These are phyloP conservation scores for Penicillium ochrochloron DNA, from an alignment of 495 filamentous ascomycete genomes.

Conservation along the genomic window DNA sequence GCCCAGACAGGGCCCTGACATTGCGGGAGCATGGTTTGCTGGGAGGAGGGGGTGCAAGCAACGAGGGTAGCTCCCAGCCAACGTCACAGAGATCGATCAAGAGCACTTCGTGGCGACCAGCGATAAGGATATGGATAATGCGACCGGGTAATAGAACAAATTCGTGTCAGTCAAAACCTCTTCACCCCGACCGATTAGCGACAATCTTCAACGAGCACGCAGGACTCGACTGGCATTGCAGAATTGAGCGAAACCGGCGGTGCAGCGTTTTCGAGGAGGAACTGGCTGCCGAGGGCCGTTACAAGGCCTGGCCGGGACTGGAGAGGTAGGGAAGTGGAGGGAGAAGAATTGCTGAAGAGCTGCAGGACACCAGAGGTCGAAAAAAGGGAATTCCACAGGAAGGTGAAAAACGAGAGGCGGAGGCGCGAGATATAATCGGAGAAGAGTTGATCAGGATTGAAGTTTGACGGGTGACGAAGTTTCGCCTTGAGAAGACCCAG, in stretches of 20 bases:
- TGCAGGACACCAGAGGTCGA: not conserved
- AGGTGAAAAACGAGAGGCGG: slow-evolving; percentile 6
- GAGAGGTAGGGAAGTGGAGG: slow-evolving; percentile 1
- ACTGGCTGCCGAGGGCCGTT: slow-evolving; percentile 17
- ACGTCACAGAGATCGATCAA: slow-evolving; percentile 12
- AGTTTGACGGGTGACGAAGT: not conserved
- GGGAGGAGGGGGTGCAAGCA: slow-evolving; percentile 20
- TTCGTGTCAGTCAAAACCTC: not conserved
- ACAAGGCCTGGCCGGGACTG: not conserved
- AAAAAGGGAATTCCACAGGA: not conserved
- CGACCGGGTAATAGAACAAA: slow-evolving; percentile 11
- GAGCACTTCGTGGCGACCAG: slow-evolving; percentile 5
- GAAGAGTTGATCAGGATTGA: slow-evolving; percentile 2
- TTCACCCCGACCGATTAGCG: slow-evolving; percentile 21
- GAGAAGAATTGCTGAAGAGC: slow-evolving; percentile 8
- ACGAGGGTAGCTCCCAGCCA: slow-evolving; percentile 22
- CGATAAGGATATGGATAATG: slow-evolving; percentile 10
- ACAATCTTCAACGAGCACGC: slow-evolving; percentile 23
- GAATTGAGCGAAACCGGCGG: slow-evolving; percentile 20
- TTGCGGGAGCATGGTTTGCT: slow-evolving; percentile 64
- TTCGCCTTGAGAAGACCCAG: not conserved
- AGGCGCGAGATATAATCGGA: not conserved
- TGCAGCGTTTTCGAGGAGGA: slow-evolving; percentile 9
- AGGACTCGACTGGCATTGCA: slow-evolving; percentile 39
- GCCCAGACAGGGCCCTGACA: slow-evolving; percentile 84